These are phyloP conservation scores for Aureobasidium sp. DNA, from an alignment of 2,329 filamentous ascomycete species.

Conservation along the genomic window DNA sequence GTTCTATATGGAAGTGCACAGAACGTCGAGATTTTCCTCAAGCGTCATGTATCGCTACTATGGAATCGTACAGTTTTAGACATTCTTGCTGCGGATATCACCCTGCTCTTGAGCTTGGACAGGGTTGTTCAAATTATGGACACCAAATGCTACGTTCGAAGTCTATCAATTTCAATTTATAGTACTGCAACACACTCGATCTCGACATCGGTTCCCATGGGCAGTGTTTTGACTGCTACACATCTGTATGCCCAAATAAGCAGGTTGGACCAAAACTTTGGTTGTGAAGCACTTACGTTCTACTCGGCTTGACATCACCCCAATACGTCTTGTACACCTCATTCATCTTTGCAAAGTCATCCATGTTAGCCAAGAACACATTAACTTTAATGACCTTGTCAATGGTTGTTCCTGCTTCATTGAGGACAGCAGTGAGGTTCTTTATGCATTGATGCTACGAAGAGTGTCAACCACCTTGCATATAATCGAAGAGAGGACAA, in stretches of 20 bases:
- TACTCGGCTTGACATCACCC: conserved; percentile 28
- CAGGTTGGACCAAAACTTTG: neutral
- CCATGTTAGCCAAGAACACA: conserved; percentile 59
- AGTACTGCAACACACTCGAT: conserved; percentile 45
- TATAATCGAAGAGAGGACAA: neutral
- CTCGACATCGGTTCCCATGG: conserved; percentile 46
- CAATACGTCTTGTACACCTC: conserved; percentile 41
- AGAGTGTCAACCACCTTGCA: neutral
- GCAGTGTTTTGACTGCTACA: conserved; percentile 46
- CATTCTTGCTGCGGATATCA: neutral
- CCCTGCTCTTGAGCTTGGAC: neutral
- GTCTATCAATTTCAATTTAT: conserved; percentile 14
- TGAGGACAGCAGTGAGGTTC: conserved; percentile 54
- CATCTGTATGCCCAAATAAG: conserved; percentile 29
- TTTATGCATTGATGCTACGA: conserved; percentile 47
- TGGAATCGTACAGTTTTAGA: neutral
- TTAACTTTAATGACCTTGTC: conserved; percentile 61
- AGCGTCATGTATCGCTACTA: neutral
- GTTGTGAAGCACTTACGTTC: conserved; percentile 22
- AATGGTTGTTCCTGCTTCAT: conserved; percentile 52
- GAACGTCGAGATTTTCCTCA: too few relatives aligned
- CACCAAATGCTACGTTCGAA: neutral
- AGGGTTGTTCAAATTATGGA: neutral
- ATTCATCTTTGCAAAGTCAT: conserved; percentile 55
- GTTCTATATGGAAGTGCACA: too few relatives aligned